phyloP scores from a whole-genome alignment of 352 stramenopile genomes.

The Phytophthora hibernalis region DNA sequence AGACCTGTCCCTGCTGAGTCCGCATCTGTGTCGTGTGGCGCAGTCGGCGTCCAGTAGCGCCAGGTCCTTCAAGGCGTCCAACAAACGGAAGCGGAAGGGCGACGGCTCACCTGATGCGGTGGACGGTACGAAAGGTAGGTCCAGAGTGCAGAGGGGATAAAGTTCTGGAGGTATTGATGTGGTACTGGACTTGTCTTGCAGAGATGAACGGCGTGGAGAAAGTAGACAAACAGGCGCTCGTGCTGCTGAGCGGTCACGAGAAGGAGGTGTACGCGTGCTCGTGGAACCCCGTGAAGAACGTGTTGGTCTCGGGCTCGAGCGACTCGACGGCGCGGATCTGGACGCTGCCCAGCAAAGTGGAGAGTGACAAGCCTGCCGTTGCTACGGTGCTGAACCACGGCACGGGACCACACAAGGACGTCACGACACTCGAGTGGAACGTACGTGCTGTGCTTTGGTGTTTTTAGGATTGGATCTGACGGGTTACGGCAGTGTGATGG shows the following conservation, averaged over 20 bases:
- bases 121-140: conserved; percentile 68
- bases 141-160: background rate
- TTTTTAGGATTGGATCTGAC: conserved; percentile 26
- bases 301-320: conserved; percentile 96
- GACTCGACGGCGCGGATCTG: conserved; percentile 96
- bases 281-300: conserved; percentile 96
- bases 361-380: conserved; percentile 43
- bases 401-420: conserved; percentile 95
- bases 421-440: conserved; percentile 98
- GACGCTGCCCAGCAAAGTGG: conserved; percentile 85
- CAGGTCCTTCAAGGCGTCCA: conserved; percentile 64
- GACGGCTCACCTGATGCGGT: conserved; percentile 71
- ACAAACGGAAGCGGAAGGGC: conserved; percentile 87
- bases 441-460: conserved; percentile 53
- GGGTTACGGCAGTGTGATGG: conserved; percentile 78
- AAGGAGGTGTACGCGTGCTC: conserved; percentile 97
- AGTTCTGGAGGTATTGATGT: too few relatives aligned
- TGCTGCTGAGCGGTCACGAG: conserved; percentile 83
- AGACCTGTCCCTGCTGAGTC: conserved; percentile 93
- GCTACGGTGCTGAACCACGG: conserved; percentile 81
- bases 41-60: conserved; percentile 79
- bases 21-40: conserved; percentile 89
- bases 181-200: conserved; percentile 17
- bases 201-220: conserved; percentile 77
- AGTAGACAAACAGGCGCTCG: conserved; percentile 61